Conservation (phyloP, 345 rosid genomes). For the Citrus medica region DNA sequence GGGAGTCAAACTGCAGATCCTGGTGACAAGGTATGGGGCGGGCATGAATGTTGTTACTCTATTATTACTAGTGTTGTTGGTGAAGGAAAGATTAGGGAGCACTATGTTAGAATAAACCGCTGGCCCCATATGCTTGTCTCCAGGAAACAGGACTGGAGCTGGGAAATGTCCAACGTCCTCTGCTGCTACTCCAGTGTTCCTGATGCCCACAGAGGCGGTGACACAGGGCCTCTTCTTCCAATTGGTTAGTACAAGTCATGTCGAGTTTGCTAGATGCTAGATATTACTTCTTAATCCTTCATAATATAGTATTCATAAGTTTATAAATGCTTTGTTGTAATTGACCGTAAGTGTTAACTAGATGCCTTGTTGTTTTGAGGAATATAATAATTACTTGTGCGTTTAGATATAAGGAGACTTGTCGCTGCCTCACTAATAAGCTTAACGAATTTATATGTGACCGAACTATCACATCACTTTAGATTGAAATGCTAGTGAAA, state of each 20-base stretch:
- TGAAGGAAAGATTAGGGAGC: conserved; percentile 47
- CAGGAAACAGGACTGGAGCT: conserved; percentile 66
- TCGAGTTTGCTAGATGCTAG: background rate
- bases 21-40: conserved; percentile 58
- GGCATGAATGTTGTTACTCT: conserved; percentile 57
- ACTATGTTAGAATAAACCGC: conserved; percentile 58
- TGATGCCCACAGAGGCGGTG: conserved; percentile 41
- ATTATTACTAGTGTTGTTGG: conserved; percentile 41
- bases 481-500: no score
- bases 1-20: conserved; percentile 65
- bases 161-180: conserved; percentile 55
- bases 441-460: no score
- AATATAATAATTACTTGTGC: background rate
- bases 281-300: background rate
- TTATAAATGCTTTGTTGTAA: background rate
- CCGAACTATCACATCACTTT: no score
- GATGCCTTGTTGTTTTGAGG: background rate
- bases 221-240: conserved; percentile 41
- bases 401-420: background rate
- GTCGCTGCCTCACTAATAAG: background rate
- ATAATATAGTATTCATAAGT: background rate
- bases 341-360: background rate
- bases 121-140: conserved; percentile 40
- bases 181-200: conserved; percentile 49
- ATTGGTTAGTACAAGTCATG: conserved; percentile 4